Conservation (phyloP, 1,284 basidiomycete genomes). For the Cryptococcus sp. region DNA sequence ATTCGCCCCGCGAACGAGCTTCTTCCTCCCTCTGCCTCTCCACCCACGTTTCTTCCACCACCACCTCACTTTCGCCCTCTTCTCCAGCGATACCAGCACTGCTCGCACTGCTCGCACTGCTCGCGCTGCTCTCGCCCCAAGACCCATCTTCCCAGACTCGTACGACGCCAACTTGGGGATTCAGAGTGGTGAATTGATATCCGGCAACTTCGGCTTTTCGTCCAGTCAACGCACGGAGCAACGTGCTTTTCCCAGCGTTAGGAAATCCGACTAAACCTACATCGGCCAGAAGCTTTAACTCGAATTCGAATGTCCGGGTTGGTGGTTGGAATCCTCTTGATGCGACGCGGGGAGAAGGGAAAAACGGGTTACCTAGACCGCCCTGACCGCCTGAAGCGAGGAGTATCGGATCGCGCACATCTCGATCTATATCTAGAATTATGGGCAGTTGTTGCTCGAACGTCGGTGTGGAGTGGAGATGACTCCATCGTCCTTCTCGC, state of each 20-base stretch:
- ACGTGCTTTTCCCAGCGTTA: slow-evolving; percentile 79
- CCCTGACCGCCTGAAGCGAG: slow-evolving; percentile 78
- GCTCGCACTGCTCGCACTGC: too few relatives aligned
- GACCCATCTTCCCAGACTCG: slow-evolving; percentile 78
- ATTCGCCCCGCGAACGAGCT: slow-evolving; percentile 32
- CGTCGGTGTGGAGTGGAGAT: slow-evolving; percentile 21
- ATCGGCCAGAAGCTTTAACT: slow-evolving; percentile 92
- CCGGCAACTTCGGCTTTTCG: slow-evolving; percentile 84
- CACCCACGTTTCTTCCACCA: slow-evolving; percentile 70
- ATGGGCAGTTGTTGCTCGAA: slow-evolving; percentile 57
- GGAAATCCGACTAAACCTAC: slow-evolving; percentile 94
- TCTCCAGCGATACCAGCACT: slow-evolving; percentile 27
- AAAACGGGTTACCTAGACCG: slow-evolving; percentile 89
- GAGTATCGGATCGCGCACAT: slow-evolving; percentile 60
- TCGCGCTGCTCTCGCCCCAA: slow-evolving; percentile 54
- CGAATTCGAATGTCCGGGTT: slow-evolving; percentile 78
- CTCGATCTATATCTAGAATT: slow-evolving; percentile 62
- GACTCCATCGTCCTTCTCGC: slow-evolving; percentile 60
- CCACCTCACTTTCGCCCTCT: slow-evolving; percentile 30
- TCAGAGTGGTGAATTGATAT: slow-evolving; percentile 93
- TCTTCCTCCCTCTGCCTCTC: slow-evolving; percentile 61
- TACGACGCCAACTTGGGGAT: slow-evolving; percentile 92
- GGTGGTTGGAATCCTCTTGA: slow-evolving; percentile 79
- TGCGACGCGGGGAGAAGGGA: slow-evolving; percentile 69
- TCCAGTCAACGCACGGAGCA: slow-evolving; percentile 85